Evolutionary conservation across 2,329 filamentous ascomycete species (phyloP), one percentile per base, ranked within the genome.

Genomic region (Ophiostoma sp.): DNA sequence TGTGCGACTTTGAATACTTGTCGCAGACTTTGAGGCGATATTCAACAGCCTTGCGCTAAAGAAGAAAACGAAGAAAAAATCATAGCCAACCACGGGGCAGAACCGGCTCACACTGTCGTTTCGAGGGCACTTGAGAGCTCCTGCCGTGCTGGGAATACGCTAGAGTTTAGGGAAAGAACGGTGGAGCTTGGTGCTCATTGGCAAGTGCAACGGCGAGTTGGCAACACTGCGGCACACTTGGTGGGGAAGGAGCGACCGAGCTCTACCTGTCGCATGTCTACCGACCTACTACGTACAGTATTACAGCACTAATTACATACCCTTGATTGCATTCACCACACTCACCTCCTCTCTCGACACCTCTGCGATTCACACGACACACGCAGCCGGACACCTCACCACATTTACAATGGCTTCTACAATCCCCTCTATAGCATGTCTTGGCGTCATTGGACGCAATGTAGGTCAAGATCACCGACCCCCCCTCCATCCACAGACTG

Each of bases 381-480:
- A 57, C 11, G 35, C 69, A 36, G 39, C 41, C 54, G n/a, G 36
- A 23, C 57, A 35, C 27, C 35, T n/a, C 39, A n/a, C 31, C 36
- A 36, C n/a, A 39, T 31, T 3, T 23, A 1, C 62, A 48, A 89
- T 88, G 86, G 84, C 87, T 75, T 83, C 85, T 74, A 81, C 86
- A 70, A 86, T 88, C 76, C 90, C 94, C 39, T 92, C 90, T 48
- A 95, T 98, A 80, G 94, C 93, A 79, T 97, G 94, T 78, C 89
- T 99, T 76, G 94, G 93, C 79, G 85, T 98, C 68, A 96, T 99
- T 76, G 94, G 95, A 75, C 93, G 95, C 81, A 91, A 96, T 80
- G 94, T 96, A 84, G 76, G 85, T 78, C 44, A 5, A 4, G 5
- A 27, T 31, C 17, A 13, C 11, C 4, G 36, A 0, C 48, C 62